These are phyloP conservation scores for Termitomyces sp. DNA, from an alignment of 768 basidiomycete species.

Conservation along the genomic window DNA sequence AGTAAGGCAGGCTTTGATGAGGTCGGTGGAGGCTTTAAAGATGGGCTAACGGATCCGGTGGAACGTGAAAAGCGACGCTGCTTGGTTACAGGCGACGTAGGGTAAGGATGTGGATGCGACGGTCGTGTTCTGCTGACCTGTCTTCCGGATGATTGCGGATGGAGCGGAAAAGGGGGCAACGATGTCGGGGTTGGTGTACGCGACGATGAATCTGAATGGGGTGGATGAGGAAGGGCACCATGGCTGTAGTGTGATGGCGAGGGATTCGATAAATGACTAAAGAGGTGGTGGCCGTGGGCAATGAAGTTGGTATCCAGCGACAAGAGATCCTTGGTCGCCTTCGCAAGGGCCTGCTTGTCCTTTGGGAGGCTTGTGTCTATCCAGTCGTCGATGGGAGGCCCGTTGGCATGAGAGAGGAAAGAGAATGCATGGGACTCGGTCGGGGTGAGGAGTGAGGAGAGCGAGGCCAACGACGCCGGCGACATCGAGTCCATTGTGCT, in stretches of 20 bases:
- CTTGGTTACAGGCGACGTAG: conserved; percentile 6
- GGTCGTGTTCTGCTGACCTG: conserved; percentile 10
- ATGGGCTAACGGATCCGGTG: conserved; percentile 5
- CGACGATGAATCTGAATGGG: conserved; percentile 17
- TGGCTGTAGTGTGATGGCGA: conserved; percentile 10
- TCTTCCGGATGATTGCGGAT: conserved; percentile 6
- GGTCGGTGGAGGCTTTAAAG: conserved; percentile 5
- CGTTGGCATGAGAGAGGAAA: conserved; percentile 55
- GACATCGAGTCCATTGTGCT: conserved; percentile 14
- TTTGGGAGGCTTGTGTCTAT: conserved; percentile 39
- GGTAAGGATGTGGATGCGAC: conserved; percentile 17
- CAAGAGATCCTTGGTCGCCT: conserved; percentile 84
- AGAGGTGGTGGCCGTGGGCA: conserved; percentile 5
- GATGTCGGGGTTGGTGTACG: conserved; percentile 20
- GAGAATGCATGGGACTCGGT: conserved; percentile 64
- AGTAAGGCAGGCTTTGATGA: conserved; percentile 48
- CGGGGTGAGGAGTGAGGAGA: conserved; percentile 52
- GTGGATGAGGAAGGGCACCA: conserved; percentile 8
- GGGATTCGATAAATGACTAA: conserved; percentile 4
- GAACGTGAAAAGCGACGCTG: conserved; percentile 6
- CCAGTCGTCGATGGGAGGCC: conserved; percentile 37
- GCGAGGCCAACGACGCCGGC: conserved; percentile 13
- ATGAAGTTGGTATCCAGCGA: conserved; percentile 43
- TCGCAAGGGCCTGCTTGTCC: conserved; percentile 62
- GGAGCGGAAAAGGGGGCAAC: conserved; percentile 13